Conservation (phyloP, 495 filamentous ascomycete genomes). For the Trichocladium uniseriatum region DNA sequence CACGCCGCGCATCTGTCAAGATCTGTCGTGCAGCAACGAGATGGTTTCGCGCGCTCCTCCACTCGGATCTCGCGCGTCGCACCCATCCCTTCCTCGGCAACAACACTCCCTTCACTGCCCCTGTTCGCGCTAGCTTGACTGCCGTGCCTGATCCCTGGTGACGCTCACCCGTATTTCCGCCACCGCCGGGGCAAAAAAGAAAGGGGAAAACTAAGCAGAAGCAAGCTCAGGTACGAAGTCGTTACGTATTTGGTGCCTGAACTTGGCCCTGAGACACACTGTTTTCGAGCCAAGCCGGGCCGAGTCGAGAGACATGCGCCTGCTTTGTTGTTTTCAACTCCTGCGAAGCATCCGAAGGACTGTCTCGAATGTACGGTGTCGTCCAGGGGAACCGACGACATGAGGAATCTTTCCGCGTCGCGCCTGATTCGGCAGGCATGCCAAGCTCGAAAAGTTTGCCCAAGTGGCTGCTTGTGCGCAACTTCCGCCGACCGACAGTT, state of each 20-base stretch:
- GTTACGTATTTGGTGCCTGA: background rate
- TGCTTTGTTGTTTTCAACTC: background rate
- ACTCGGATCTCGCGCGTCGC: background rate
- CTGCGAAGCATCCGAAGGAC: no score
- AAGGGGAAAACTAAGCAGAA: no score
- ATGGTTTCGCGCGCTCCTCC: constrained; percentile 2
- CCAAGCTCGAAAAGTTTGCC: no score
- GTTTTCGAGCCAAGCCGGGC: constrained; percentile 12
- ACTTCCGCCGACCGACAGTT: no score
- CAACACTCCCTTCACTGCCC: background rate
- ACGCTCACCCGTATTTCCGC: no score
- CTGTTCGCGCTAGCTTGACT: no score
- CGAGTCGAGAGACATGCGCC: constrained; percentile 16
- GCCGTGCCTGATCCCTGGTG: no score
- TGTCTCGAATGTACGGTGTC: no score
- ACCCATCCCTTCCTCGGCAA: background rate
- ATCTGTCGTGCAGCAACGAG: constrained; percentile 28
- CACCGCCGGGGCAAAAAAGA: no score
- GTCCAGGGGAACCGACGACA: background rate
- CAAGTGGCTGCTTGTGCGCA: no score
- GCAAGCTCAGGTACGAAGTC: background rate
- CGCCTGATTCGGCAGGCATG: no score
- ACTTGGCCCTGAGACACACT: constrained; percentile 9
- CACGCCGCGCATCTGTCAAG: constrained; percentile 28
- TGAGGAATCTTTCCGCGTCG: no score